Conservation (phyloP, 306 rosid genomes). For the Luffa aegyptiaca region DNA sequence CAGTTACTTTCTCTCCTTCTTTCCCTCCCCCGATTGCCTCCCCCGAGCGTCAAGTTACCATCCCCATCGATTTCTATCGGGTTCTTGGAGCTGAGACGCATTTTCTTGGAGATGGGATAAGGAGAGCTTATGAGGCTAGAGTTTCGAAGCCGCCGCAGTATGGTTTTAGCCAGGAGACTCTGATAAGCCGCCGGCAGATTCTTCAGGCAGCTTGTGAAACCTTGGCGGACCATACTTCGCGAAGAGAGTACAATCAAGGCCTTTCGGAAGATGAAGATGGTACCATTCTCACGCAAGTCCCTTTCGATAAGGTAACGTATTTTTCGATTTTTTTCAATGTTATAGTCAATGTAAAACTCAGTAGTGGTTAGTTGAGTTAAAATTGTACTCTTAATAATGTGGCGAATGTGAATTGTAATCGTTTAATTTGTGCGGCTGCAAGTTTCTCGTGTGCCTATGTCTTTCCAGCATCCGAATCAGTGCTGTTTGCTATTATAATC, state of each 20-base stretch:
- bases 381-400: not conserved
- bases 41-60: conserved; percentile 52
- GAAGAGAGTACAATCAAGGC: conserved; percentile 75
- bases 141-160: conserved; percentile 82
- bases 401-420: not conserved
- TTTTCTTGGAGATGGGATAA: conserved; percentile 81
- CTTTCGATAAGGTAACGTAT: conserved; percentile 66
- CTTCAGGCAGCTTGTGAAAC: conserved; percentile 94
- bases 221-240: conserved; percentile 50
- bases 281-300: conserved; percentile 62
- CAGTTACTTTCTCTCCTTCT: conserved; percentile 38
- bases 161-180: conserved; percentile 68
- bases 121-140: conserved; percentile 74
- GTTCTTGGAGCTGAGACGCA: conserved; percentile 85
- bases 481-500: not conserved
- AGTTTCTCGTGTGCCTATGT: not conserved
- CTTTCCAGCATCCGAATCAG: not conserved
- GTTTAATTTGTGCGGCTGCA: not conserved
- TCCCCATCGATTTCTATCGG: conserved; percentile 67
- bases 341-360: not conserved
- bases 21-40: conserved; percentile 32
- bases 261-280: conserved; percentile 52
- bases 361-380: not conserved
- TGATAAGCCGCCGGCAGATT: conserved; percentile 75
- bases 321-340: not conserved